Evolutionary conservation across 768 basidiomycete species (phyloP).

Genomic region (Austroboletus eburneus): DNA sequence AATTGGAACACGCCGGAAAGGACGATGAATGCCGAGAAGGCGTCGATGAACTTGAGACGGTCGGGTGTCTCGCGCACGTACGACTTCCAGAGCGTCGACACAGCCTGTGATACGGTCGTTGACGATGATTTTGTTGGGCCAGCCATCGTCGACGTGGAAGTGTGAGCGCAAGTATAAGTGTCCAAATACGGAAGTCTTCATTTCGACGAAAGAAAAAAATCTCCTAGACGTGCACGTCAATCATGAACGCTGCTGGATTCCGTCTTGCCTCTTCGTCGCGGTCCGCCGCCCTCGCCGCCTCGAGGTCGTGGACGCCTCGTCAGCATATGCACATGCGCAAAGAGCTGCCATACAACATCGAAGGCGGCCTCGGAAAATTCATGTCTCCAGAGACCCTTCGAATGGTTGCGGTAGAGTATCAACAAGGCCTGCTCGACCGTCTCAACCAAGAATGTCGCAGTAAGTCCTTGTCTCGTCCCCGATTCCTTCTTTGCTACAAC

Average conservation of each 20-base stretch:
- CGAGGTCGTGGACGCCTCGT: conserved; percentile 25
- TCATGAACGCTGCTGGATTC: conserved; percentile 22
- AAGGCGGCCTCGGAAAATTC: conserved; percentile 75
- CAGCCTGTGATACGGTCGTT: conserved; percentile 26
- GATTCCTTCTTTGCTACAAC: background rate
- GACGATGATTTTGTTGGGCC: conserved; percentile 28
- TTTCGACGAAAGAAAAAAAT: conserved; percentile 8
- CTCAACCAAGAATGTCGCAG: conserved; percentile 73
- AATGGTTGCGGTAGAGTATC: conserved; percentile 76
- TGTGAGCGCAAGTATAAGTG: background rate
- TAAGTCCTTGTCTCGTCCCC: conserved; percentile 31
- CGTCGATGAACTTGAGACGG: conserved; percentile 90
- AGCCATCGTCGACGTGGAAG: conserved; percentile 35
- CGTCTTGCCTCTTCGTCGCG: conserved; percentile 24
- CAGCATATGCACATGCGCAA: conserved; percentile 47
- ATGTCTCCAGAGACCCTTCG: conserved; percentile 69
- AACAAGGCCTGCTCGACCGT: conserved; percentile 74
- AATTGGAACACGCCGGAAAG: conserved; percentile 89
- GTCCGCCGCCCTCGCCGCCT: conserved; percentile 8
- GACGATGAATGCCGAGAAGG: conserved; percentile 89
- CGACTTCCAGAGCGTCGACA: conserved; percentile 65
- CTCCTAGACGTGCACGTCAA: background rate
- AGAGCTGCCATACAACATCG: conserved; percentile 59
- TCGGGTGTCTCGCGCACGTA: conserved; percentile 76
- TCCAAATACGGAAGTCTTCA: conserved; percentile 16